Evolutionary conservation across 768 basidiomycete species (phyloP), one percentile per base, ranked within the genome.

Genomic region (Filobasidium floriforme): DNA sequence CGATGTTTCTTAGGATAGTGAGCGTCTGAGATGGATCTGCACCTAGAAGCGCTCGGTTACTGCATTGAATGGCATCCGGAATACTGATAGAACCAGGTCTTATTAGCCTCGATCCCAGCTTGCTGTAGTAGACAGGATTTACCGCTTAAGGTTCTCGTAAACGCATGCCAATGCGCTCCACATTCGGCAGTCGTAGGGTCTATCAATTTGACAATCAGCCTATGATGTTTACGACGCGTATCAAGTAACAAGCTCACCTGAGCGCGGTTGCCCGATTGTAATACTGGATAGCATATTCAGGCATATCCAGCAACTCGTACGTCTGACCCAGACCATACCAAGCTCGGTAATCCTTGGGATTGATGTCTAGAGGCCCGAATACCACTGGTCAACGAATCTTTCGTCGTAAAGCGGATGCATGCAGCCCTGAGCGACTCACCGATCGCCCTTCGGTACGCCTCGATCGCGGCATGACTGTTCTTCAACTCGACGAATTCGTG

Each of bases 291-390:
- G 94, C 89, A 80, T 98, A 98, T 75, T 90, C 87, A 69, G 91
- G 91, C 93, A 98, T 98, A 74, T 89, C 92, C 62, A 98, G 80
- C 26, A 99, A 83, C 73, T 98, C 94, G 76, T 98, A 99, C 14
- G 94, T 92, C 76, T 99, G 96, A 2, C 94, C 96, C 61, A 99
- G 86, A 41, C 96, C 96, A 79, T 93, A 97, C 96, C 96, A 99
- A 7, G 93, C 94, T 66, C 94, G 81, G 74, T 96, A 97, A 79
- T 99, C 96, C 76, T 97, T 96, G 63, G 90, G 85, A 73, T 94
- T 94, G 70, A 96, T 88, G 73, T 98, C 94, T 97, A 66, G 5
- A 40, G 18, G 0, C 26, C 32, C 24, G 19, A n/a, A 24, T 18
- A 5, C 18, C 5, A 19, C 12, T 51, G 24, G 60, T 12, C 18